phyloP scores from a whole-genome alignment of 1,284 basidiomycete species.

The Inonotus hispidus region DNA sequence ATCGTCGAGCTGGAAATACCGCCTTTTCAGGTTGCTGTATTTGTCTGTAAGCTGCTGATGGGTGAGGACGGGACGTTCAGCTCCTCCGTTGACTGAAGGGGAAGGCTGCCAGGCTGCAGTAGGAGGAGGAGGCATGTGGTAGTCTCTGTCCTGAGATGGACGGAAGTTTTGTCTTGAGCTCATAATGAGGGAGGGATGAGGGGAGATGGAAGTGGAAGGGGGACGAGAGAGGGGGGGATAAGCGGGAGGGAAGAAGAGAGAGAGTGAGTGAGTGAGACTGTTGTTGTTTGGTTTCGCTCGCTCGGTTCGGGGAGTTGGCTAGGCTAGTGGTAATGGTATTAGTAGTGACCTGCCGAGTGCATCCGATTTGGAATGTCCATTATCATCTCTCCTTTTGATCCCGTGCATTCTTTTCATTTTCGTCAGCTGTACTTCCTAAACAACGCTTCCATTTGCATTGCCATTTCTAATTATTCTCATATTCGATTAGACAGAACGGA shows the following conservation, averaged over 20 bases:
- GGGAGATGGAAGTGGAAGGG: slow-evolving; percentile 18
- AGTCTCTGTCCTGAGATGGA: slow-evolving; percentile 33
- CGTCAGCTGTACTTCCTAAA: background rate
- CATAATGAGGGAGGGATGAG: slow-evolving; percentile 22
- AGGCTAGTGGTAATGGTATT: background rate
- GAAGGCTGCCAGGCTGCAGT: slow-evolving; percentile 21
- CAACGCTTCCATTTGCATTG: background rate
- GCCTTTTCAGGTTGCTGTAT: slow-evolving; percentile 55
- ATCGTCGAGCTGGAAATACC: slow-evolving; percentile 62
- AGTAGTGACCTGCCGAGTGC: slow-evolving; percentile 11
- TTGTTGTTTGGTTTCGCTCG: too few relatives aligned
- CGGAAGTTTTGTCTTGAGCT: slow-evolving; percentile 26
- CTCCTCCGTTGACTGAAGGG: slow-evolving; percentile 22
- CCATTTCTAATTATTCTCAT: background rate
- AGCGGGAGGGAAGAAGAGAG: slow-evolving; percentile 18
- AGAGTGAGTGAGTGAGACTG: background rate
- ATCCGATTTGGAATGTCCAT: slow-evolving; percentile 12
- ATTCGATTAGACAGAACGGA: background rate
- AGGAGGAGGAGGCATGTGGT: slow-evolving; percentile 14
- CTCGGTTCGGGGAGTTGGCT: background rate
- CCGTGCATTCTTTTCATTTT: background rate
- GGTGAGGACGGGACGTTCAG: slow-evolving; percentile 27
- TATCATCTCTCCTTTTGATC: slow-evolving; percentile 4
- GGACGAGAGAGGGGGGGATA: slow-evolving; percentile 20
- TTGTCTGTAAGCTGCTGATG: slow-evolving; percentile 46